Base-by-base conservation (phyloP, 371 early-diverging fungal species). In the Capniomyces stellatus region DNA sequence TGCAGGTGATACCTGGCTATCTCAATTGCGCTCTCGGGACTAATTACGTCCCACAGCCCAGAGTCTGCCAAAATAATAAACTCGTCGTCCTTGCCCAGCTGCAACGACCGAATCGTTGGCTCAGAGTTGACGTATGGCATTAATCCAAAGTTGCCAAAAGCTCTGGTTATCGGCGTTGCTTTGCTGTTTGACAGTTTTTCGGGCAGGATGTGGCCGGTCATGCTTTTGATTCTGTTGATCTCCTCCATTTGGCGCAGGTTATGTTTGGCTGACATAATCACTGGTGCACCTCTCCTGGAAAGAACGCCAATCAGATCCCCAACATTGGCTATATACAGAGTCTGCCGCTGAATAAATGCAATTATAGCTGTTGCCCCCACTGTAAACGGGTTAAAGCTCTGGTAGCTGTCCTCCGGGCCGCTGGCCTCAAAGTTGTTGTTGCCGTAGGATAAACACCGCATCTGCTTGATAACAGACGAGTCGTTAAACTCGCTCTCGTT, bases 231-330 rank as follows among this genome's bases (percentile, higher is more conserved):
- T 47, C 90, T 76, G n/a, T 72, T 71, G 2, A 83, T 74, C 56
- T 90, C 91, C 25, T 72, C 73, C 1, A 76, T 74, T 48, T 77
- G 74, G 54, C 77, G 71, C 23, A 83, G 79, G 30, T 75, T 81
- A 54, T 88, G 87, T 31, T 82, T 81, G 50, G 75, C 75, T 0
- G 92, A 81, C 40, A 91, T 72, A 23, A 83, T 75, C 22, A 75
- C 60, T 0, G 83, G 83, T 18, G 66, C 75, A 8, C 89, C 86
- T 44, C 82, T 80, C 41, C 85, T 71, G 12, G 84, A 83, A 13
- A 91, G 64, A 4, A 92, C 87, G 0, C 87, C 90, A 28, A 86
- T 67, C 0, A 84, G 78, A 65, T 93, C 90, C 19, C 94, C 92
- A n/a, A 82, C 83, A 61, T 90, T 90, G 18, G 90, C 89, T 15